These are phyloP conservation scores for Lachnellula cervina DNA, from an alignment of 2,329 filamentous ascomycete genomes.

Conservation along the genomic window DNA sequence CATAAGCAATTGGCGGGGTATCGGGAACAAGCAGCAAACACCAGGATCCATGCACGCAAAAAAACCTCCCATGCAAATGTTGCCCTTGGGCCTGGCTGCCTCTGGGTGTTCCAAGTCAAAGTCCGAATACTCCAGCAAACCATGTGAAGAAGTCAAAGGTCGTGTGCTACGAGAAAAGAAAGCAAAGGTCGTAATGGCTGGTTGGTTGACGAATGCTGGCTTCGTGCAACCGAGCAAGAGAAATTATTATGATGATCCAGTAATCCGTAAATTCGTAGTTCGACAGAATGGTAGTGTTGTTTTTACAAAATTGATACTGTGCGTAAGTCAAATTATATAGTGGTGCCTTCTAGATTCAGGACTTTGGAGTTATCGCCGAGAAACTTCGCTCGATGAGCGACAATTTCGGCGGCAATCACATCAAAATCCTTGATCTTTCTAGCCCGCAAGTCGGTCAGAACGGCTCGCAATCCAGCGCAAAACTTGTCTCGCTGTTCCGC, in stretches of 20 bases:
- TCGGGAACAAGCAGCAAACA: background rate
- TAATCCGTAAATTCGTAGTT: background rate
- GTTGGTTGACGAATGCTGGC: background rate
- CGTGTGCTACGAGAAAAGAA: background rate
- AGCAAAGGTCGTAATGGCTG: background rate
- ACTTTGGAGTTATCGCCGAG: slow-evolving; percentile 60
- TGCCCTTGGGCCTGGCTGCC: background rate
- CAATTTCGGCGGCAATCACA: slow-evolving; percentile 61
- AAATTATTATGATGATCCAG: background rate
- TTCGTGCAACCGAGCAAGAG: background rate
- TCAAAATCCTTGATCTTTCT: slow-evolving; percentile 61
- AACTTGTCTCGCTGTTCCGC: slow-evolving; percentile 58
- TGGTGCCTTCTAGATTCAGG: slow-evolving; percentile 46
- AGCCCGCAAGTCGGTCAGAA: slow-evolving; percentile 56
- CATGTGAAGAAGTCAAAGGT: background rate
- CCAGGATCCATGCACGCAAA: background rate
- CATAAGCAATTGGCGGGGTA: background rate
- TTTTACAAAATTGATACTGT: slow-evolving; percentile 24
- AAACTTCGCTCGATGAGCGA: slow-evolving; percentile 61
- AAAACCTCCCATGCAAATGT: slow-evolving; percentile 1
- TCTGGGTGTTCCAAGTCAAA: background rate
- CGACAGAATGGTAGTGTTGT: slow-evolving; percentile 8
- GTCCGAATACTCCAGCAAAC: background rate
- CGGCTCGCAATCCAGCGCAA: slow-evolving; percentile 54
- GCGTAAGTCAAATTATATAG: slow-evolving; percentile 15